Evolutionary conservation across 192 early-diverging fungal species (phyloP).

Genomic region (Phlyctochytrium bullatum): DNA sequence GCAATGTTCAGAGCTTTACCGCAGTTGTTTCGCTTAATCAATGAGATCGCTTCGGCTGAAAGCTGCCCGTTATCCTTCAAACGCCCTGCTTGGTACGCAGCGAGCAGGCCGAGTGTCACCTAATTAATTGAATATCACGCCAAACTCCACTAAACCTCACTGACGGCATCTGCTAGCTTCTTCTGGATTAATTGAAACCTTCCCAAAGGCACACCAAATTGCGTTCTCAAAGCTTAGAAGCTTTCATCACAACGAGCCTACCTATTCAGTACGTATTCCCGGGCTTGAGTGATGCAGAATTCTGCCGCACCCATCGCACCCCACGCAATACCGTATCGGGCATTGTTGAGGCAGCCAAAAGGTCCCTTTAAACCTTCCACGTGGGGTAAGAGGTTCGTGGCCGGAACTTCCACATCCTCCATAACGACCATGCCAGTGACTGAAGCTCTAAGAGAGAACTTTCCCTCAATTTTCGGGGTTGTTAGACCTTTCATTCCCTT

Average conservation of each 20-base stretch:
- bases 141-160: constrained; percentile 54
- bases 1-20: constrained; percentile 93
- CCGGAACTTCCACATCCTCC: constrained; percentile 93
- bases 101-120: constrained; percentile 85
- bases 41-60: constrained; percentile 91
- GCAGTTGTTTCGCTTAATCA: constrained; percentile 95
- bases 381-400: constrained; percentile 88
- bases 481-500: constrained; percentile 86
- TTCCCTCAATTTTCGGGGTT: constrained; percentile 89
- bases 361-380: constrained; percentile 87
- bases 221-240: no score
- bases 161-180: constrained; percentile 91
- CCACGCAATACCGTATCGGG: constrained; percentile 95
- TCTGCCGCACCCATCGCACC: constrained; percentile 95
- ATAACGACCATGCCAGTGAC: constrained; percentile 98
- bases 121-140: background rate
- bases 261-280: constrained; percentile 86
- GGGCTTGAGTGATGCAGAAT: constrained; percentile 81
- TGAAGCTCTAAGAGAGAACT: constrained; percentile 92
- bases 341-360: constrained; percentile 97
- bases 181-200: constrained; percentile 94
- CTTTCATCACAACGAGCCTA: no score
- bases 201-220: constrained; percentile 91
- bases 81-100: constrained; percentile 85
- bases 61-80: constrained; percentile 82